A percentile compares a stretch with the other conserved stretches of the same genome.
phyloP scores from a whole-genome alignment of 2,329 filamentous ascomycete species.

The Ophiostoma sp. region DNA sequence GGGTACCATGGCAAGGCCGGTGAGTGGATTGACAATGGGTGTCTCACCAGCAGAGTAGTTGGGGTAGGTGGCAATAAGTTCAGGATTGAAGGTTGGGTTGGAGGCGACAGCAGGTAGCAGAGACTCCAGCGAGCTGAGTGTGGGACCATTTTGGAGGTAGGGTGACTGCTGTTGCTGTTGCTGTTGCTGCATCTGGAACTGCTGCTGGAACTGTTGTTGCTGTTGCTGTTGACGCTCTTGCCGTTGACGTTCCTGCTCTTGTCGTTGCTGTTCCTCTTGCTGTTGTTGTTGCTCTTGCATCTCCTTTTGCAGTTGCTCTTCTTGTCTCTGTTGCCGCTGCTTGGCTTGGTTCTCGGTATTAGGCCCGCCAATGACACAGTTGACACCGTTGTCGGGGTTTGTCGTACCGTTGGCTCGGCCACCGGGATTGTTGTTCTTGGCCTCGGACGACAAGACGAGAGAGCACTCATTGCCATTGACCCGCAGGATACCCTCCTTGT shows the following conservation, averaged over 20 bases:
- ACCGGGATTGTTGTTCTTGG: neutral
- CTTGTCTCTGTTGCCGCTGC: neutral
- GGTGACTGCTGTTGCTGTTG: slow-evolving; percentile 9
- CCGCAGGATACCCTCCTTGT: slow-evolving; percentile 24
- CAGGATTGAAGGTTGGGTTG: neutral
- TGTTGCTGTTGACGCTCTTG: neutral
- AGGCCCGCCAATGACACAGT: neutral
- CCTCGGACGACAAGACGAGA: neutral
- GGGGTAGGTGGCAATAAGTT: neutral
- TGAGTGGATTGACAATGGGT: neutral
- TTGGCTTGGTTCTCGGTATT: neutral
- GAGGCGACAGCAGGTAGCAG: neutral
- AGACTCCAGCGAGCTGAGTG: neutral
- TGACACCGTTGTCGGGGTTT: neutral
- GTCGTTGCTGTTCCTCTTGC: neutral
- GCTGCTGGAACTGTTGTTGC: neutral
- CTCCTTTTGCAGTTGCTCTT: neutral
- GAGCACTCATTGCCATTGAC: slow-evolving; percentile 10
- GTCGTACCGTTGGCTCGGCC: neutral
- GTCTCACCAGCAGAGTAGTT: neutral
- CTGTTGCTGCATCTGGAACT: neutral
- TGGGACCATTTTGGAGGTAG: neutral
- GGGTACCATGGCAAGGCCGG: slow-evolving; percentile 1
- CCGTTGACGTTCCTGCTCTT: neutral
- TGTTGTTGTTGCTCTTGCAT: neutral